Base-by-base conservation (phyloP, 805 yeast species). In the Lipomyces chichibuensis region DNA sequence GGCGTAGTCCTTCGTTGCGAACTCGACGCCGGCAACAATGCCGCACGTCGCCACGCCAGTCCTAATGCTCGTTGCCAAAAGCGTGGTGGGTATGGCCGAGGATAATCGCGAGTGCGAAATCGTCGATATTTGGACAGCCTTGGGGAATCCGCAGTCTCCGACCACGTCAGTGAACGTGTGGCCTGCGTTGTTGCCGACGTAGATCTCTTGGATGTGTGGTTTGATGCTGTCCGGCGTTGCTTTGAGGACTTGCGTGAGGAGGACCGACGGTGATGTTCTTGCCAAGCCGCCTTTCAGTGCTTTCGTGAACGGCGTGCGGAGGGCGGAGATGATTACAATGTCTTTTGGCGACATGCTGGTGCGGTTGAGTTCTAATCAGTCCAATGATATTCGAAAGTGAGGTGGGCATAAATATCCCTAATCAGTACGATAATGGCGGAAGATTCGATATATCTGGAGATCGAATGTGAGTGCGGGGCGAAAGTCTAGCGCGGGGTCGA, bases 1-100 rank as follows among this genome's bases (percentile, higher is more conserved):
- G 20, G 11, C 9, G 70, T 80, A 80, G 69, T 80, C 82, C 66
- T 65, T 73, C 20, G 82, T 79, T 82, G 80, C 80, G 2, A 81
- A 78, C 69, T 80, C 82, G n/a, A 80, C 82, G 52, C 82, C 82
- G 33, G 81, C 82, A 2, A 81, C 82, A 55, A 80, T 74, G 14
- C 80, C 79, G 23, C 75, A 73, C 35, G 69, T 71, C 52, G 76
- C 74, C 54, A 78, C 78, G 27, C 80, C 81, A 14, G 76, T 61
- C 33, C 72, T 60, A 33, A 80, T 74, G 9, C 79, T 72, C 49
- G 75, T 73, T 8, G 81, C 80, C 32, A 76, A 66, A 58, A 77
- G 77, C 0, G 80, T 65, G 29, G 79, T 66, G 14, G 81, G 81
- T 66, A 79, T 81, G 9, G 80, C 80, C 5, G 81, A 79, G 5